Evolutionary conservation across 768 basidiomycete species (phyloP), one percentile per base, ranked within the genome.

Genomic region (Paxillus rubicundulus): DNA sequence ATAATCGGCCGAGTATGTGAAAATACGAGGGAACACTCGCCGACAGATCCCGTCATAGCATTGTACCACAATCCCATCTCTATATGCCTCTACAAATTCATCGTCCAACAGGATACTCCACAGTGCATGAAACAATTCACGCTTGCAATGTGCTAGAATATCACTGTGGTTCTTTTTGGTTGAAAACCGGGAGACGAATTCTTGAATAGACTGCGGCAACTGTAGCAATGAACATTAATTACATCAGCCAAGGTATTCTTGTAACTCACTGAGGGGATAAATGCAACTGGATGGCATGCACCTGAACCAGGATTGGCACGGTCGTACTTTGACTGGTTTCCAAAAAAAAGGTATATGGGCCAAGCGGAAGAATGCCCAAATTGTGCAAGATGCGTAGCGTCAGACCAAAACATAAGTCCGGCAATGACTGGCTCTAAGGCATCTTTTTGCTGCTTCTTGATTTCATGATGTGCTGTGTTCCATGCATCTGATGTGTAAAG

Each of bases 271-370:
- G 37, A 30, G 2, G 61, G 63, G 1, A 67, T 56, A 41, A 61
- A 67, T 2, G 62, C 60, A 2, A 70, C 44, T 1, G 59, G 59
- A 53, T 69, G 52, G 34, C 59, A 62, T 1, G 53, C 52, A 3
- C 56, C 52, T 1, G 54, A 51, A 0, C 39, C 21, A 1, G 58
- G 53, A 12, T 47, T 7, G 0, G 47, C 18, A 6, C 54, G 52
- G 4, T 46, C n/a, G 37, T 64, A 64, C 42, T 69, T 69, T 4
- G 59, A 61, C 4, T 54, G 52, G 24, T 65, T 65, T 0, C 58
- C 53, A 10, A 63, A 62, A 52, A 12, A 60, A 3, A 60, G 24
- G 48, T 63, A 68, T 1, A 64, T 36, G 0, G 63, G 61, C 66
- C 66, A 68, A 8, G 53, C 48, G 13, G 56, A 62, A 2, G 49